phyloP scores from a whole-genome alignment of 2,329 filamentous ascomycete genomes.

The Huntiella omanensis region DNA sequence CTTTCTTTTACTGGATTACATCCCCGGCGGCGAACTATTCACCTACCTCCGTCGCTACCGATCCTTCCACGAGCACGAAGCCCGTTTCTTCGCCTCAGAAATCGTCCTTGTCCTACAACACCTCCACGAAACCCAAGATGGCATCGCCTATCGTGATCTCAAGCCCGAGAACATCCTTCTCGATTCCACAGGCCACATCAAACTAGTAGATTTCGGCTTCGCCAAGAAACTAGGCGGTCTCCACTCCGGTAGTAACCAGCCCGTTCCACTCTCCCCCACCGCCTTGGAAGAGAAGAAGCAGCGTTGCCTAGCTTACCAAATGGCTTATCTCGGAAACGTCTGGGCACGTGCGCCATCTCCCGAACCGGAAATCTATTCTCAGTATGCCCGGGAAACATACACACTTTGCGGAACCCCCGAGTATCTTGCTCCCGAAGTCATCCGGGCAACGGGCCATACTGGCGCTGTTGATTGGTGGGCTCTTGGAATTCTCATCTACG shows the following conservation, averaged over 20 bases:
- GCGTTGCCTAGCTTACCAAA: not conserved
- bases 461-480: constrained; percentile 79
- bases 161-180: constrained; percentile 72
- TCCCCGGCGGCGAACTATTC: constrained; percentile 70
- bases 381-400: constrained; percentile 48
- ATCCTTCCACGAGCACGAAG: constrained; percentile 60
- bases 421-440: constrained; percentile 70
- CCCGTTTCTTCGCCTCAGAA: constrained; percentile 68
- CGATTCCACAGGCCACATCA: constrained; percentile 60
- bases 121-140: constrained; percentile 59
- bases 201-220: constrained; percentile 72
- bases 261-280: not conserved
- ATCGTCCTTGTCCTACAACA: constrained; percentile 69
- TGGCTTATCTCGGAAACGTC: too few relatives aligned
- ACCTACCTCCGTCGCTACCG: constrained; percentile 61
- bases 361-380: constrained; percentile 17
- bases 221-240: constrained; percentile 51
- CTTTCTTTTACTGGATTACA: constrained; percentile 71
- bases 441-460: constrained; percentile 60
- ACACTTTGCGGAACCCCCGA: constrained; percentile 71
- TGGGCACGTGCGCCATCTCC: not conserved
- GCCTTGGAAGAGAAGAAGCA: not conserved
- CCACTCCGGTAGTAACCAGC: not conserved
- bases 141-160: constrained; percentile 61
- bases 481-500: constrained; percentile 64